Evolutionary conservation across 352 stramenopile species (phyloP), one percentile per base, ranked within the genome.

Genomic region (Paralagenidium karlingii): DNA sequence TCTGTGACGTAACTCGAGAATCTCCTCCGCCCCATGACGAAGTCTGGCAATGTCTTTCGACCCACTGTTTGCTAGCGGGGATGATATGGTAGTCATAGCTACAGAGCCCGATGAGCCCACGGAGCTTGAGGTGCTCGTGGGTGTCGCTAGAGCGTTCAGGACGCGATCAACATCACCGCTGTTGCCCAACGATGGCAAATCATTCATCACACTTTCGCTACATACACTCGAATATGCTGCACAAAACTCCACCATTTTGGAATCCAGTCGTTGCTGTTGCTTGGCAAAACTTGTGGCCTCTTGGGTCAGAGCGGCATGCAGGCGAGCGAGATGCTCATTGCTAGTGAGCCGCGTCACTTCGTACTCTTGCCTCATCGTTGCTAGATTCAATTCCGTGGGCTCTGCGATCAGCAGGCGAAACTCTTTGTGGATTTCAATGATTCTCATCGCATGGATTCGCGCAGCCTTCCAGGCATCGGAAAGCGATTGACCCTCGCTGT

Each of bases 361-460:
- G 26, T 90, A 90, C 20, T 90, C 73, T 31, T 61, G 68, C 33
- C 79, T 82, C 73, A 90, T 90, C 19, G 68, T 84, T 13, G 55
- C 51, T 32, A 90, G 55, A 30, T 69, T 85, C 25, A 90, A 41
- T 8, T 68, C 50, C 12, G 87, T 73, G 9, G 76, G 73, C 28
- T 90, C 76, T 1, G 68, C 55, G 10, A 90, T 43, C 12, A 90
- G 27, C 1, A 73, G 87, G n/a, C 63, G 58, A 24, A 84, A 90
- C 61, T 90, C 76, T 55, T 75, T 58, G 18, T 80, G 69, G 40
- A 84, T 58, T 45, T 82, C 70, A 15, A 65, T 48, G 0, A 80
- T 42, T 30, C 74, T 52, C 22, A 78, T 69, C 10, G 63, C 56
- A 55, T 87, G 69, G 22, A 82, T 61, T 37, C 69, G 75, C 9